Evolutionary conservation across 2,329 filamentous ascomycete genomes (phyloP), one percentile per base, ranked within the genome.

Genomic region (Botryosphaeria agaves): DNA sequence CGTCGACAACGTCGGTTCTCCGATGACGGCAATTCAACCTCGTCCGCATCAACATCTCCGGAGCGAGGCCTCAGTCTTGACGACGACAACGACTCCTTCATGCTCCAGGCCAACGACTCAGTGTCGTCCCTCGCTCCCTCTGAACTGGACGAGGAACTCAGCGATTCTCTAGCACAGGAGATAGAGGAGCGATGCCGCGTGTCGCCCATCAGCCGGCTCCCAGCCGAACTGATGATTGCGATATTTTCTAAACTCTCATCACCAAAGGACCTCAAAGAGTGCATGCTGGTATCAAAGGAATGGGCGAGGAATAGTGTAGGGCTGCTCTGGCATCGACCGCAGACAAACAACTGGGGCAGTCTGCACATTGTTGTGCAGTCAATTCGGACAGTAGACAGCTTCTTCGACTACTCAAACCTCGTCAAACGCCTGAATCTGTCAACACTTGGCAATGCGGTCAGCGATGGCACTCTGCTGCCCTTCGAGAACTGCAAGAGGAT

Each of bases 241-340:
- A 77, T 95, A 46, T 94, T 98, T 55, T 66, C 80, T 20, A 89
- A 84, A 53, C 69, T 98, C 34, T 75, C 65, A 44, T 72, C 69
- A 8, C 42, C 50, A 16, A 59, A 64, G 26, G 87, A 98, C 47
- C 67, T 94, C 42, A 69, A 83, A 41, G 76, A 75, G 54, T 91
- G 81, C 55, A 85, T 95, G 80, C 64, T 89, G 39, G 85, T 93
- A n/a, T 94, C 77, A 47, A 85, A 84, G 54, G 72, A 77, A 38
- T 98, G 89, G 89, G 80, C 89, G 17, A 67, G 78, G 38, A 94
- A 94, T 49, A 77, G 80, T 30, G 89, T 95, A 41, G 87, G 89
- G 38, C 68, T 93, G 40, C 66, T 98, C 14, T 98, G 89, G 89
- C 85, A 94, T 53, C 71, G 89, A 23, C 89, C 89, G 1, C 75